phyloP scores from a whole-genome alignment of 1,139 yeast genomes.

The Taphrina confusa region DNA sequence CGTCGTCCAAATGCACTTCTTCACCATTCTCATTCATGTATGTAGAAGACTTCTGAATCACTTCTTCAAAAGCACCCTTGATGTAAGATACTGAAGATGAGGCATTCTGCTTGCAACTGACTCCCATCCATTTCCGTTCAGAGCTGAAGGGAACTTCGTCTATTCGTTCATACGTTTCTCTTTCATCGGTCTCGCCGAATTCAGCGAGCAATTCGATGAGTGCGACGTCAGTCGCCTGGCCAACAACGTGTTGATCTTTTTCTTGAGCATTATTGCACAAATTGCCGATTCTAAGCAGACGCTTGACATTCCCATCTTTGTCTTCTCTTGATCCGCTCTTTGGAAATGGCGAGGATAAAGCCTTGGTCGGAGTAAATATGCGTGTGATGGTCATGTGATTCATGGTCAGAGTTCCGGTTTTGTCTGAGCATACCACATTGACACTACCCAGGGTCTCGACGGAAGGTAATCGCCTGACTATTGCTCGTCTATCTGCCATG shows the following conservation, averaged over 20 bases:
- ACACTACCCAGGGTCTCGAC: constrained; percentile 96
- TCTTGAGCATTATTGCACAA: constrained; percentile 72
- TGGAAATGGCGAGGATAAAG: constrained; percentile 42
- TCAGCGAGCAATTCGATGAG: constrained; percentile 69
- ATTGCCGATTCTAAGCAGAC: constrained; percentile 54
- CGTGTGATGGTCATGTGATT: constrained; percentile 92
- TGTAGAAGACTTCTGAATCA: constrained; percentile 62
- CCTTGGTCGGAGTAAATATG: constrained; percentile 76
- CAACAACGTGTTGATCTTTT: constrained; percentile 58
- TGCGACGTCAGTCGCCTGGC: constrained; percentile 94
- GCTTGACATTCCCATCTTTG: constrained; percentile 26
- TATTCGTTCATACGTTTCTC: constrained; percentile 49
- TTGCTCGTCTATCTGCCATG: constrained; percentile 92
- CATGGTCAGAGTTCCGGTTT: constrained; percentile 92
- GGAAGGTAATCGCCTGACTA: constrained; percentile 87
- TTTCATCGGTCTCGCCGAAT: constrained; percentile 62
- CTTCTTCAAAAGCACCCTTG: constrained; percentile 85
- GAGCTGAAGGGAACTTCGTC: constrained; percentile 86
- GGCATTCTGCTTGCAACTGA: constrained; percentile 64
- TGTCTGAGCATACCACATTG: constrained; percentile 90
- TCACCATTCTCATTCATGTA: constrained; percentile 64
- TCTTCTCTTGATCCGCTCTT: constrained; percentile 25
- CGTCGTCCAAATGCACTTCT: constrained; percentile 55
- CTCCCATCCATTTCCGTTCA: constrained; percentile 84
- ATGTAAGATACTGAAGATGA: constrained; percentile 60